phyloP scores from a whole-genome alignment of 164 flowering plant species.

The Nelumbo lutea region DNA sequence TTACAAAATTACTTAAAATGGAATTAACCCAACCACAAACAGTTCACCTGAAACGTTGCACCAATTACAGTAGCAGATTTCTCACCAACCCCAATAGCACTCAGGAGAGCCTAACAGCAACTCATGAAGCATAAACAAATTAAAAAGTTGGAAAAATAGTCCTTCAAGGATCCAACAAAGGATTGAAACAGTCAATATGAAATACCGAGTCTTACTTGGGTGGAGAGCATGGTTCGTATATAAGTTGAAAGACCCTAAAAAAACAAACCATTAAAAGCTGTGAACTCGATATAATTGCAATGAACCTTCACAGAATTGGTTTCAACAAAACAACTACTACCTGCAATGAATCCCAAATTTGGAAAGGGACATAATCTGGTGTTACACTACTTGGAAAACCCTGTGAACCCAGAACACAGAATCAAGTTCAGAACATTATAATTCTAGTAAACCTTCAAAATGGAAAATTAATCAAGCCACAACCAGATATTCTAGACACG shows the following conservation, averaged over 20 bases:
- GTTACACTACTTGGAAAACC: conserved; percentile 95
- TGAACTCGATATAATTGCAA: background rate
- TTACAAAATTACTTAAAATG: background rate
- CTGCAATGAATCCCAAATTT: conserved; percentile 94
- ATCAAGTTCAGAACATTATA: background rate
- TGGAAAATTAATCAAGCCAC: no score
- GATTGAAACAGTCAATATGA: background rate
- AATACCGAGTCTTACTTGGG: conserved; percentile 52
- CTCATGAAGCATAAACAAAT: background rate
- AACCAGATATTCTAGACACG: no score
- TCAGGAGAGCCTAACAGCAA: conserved; percentile 69
- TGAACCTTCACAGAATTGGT: background rate
- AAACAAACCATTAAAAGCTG: background rate
- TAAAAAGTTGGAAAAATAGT: background rate
- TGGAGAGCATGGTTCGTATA: conserved; percentile 88
- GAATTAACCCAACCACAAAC: background rate
- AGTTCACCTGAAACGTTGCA: conserved; percentile 87
- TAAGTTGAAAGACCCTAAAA: conserved; percentile 93
- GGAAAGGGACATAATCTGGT: conserved; percentile 88
- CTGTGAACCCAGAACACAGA: conserved; percentile 36
- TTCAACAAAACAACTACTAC: conserved; percentile 23
- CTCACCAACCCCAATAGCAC: conserved; percentile 99
- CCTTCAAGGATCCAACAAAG: background rate
- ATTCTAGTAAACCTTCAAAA: no score
- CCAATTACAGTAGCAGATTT: conserved; percentile 94